Evolutionary conservation across 208 protist species (phyloP).

Genomic region (Jaenimonas drosophilae): DNA sequence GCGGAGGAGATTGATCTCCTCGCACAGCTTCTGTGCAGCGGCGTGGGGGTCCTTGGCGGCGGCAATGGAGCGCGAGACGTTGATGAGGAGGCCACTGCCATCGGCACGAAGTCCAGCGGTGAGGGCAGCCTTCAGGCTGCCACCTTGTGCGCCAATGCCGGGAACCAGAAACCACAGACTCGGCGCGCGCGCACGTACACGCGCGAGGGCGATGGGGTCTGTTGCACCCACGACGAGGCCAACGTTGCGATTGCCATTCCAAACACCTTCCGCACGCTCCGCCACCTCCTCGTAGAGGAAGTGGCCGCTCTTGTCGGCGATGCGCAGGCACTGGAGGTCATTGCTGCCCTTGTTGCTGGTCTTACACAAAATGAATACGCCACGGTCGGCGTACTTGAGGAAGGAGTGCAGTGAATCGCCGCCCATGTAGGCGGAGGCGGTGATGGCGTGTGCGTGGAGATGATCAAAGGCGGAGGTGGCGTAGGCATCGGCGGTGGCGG

Average conservation of each 20-base stretch:
- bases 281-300: slow-evolving; percentile 77
- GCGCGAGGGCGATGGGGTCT: slow-evolving; percentile 63
- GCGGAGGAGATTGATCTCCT: slow-evolving; percentile 70
- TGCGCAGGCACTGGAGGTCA: slow-evolving; percentile 68
- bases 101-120: slow-evolving; percentile 67
- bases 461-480: slow-evolving; percentile 72
- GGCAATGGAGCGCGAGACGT: slow-evolving; percentile 76
- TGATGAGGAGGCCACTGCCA: slow-evolving; percentile 74
- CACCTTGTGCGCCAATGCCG: slow-evolving; percentile 79
- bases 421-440: slow-evolving; percentile 84
- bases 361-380: slow-evolving; percentile 84
- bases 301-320: slow-evolving; percentile 20
- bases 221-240: slow-evolving; percentile 83
- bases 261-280: slow-evolving; percentile 53
- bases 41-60: slow-evolving; percentile 50
- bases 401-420: slow-evolving; percentile 73
- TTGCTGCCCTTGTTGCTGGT: slow-evolving; percentile 85
- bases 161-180: slow-evolving; percentile 84
- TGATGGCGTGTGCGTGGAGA: slow-evolving; percentile 76
- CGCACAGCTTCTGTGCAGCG: slow-evolving; percentile 55
- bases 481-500: slow-evolving; percentile 78
- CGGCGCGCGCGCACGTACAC: slow-evolving; percentile 61
- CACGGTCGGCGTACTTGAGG: slow-evolving; percentile 59
- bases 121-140: slow-evolving; percentile 60
- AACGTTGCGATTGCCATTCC: slow-evolving; percentile 60